Evolutionary conservation across 2,329 filamentous ascomycete genomes (phyloP).

Genomic region (Cercospora sp.): DNA sequence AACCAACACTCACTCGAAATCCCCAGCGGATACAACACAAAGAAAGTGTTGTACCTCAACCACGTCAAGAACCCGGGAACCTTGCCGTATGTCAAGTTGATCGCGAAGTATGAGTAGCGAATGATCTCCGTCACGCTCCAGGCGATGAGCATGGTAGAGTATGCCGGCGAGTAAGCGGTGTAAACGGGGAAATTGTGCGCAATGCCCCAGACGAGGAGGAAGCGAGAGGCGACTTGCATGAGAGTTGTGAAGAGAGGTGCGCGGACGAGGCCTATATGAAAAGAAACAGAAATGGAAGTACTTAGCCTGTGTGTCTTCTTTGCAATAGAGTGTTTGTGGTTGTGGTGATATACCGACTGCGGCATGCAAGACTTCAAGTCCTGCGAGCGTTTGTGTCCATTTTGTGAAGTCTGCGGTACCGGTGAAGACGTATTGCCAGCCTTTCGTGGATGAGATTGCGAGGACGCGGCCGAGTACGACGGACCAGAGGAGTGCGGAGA

Average conservation of each 20-base stretch:
- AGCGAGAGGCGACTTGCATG: conserved; percentile 85
- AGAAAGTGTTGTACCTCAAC: conserved; percentile 89
- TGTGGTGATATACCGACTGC: conserved; percentile 61
- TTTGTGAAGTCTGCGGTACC: conserved; percentile 67
- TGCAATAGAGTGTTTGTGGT: neutral
- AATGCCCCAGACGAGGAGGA: conserved; percentile 86
- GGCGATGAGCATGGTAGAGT: conserved; percentile 76
- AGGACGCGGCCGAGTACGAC: conserved; percentile 71
- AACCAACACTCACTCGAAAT: conserved; percentile 85
- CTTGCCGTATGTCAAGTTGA: conserved; percentile 59
- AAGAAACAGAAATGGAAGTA: conserved; percentile 5
- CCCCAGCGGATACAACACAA: conserved; percentile 86
- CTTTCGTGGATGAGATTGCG: conserved; percentile 48
- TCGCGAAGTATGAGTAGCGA: conserved; percentile 87
- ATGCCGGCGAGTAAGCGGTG: conserved; percentile 58
- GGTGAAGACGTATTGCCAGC: conserved; percentile 59
- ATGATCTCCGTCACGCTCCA: conserved; percentile 93
- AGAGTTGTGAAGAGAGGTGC: conserved; percentile 80
- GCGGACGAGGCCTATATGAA: conserved; percentile 70
- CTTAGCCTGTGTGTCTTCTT: conserved; percentile 15
- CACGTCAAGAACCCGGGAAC: conserved; percentile 70
- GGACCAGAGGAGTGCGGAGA: conserved; percentile 75
- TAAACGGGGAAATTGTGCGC: conserved; percentile 71
- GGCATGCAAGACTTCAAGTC: conserved; percentile 81
- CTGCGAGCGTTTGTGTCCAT: conserved; percentile 80